Percentiles rank a stretch among this genome's conserved stretches.
These are phyloP conservation scores for Combretum micranthum DNA, from an alignment of 345 rosid species.

Conservation along the genomic window DNA sequence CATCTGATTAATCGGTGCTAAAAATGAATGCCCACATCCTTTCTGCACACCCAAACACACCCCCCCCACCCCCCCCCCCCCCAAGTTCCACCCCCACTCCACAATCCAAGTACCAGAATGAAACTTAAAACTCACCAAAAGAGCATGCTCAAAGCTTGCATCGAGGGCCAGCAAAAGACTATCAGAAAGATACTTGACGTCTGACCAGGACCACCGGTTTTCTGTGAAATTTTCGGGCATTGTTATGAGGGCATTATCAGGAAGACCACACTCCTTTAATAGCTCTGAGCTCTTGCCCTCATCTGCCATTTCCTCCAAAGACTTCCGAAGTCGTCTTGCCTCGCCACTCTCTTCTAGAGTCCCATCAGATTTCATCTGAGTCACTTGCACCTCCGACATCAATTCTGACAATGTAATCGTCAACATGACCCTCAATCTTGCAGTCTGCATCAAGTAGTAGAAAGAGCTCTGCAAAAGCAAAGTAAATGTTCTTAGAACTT, in stretches of 20 bases:
- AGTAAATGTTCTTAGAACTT: constrained; percentile 7
- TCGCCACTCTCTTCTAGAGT: constrained; percentile 95
- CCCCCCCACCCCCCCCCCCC: not conserved
- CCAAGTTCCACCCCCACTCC: not conserved
- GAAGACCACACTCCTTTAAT: constrained; percentile 75
- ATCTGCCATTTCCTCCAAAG: constrained; percentile 91
- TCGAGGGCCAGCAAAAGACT: constrained; percentile 88
- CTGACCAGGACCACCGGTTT: constrained; percentile 84
- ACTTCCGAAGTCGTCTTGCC: constrained; percentile 77
- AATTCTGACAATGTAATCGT: constrained; percentile 94
- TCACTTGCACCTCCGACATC: constrained; percentile 95
- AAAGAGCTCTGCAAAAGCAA: constrained; percentile 77
- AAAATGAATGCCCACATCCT: too few species aligned
- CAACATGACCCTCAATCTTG: constrained; percentile 91
- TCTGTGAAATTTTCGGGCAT: constrained; percentile 55
- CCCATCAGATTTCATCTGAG: constrained; percentile 93
- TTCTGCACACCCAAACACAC: not conserved
- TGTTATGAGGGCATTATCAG: constrained; percentile 52
- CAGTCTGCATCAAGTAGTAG: constrained; percentile 77
- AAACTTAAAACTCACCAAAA: constrained; percentile 58
- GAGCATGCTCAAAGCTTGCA: constrained; percentile 93
- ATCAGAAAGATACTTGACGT: constrained; percentile 71
- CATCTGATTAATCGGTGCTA: too few species aligned
- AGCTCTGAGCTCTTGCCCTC: constrained; percentile 58
- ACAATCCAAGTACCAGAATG: not conserved